These are phyloP conservation scores for Juglanconis juglandina DNA, from an alignment of 2,329 filamentous ascomycete species.

Conservation along the genomic window DNA sequence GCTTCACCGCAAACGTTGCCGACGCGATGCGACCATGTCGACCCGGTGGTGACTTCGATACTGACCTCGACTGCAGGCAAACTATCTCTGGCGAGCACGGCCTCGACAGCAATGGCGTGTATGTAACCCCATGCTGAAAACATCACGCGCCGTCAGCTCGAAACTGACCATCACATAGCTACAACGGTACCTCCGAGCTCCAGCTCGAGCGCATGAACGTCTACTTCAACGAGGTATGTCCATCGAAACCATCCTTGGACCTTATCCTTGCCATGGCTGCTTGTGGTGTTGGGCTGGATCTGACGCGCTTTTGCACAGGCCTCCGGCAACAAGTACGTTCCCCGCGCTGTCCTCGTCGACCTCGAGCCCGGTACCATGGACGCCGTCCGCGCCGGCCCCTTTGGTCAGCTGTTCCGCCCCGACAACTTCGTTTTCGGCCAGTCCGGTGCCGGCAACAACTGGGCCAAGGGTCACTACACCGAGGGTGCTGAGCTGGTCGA, in stretches of 20 bases:
- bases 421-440: constrained; percentile 99
- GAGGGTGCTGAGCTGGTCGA: constrained; percentile 99
- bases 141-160: not conserved
- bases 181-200: constrained; percentile 97
- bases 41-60: constrained; percentile 16
- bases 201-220: constrained; percentile 99
- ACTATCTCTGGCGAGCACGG: constrained; percentile 88
- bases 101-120: constrained; percentile 95
- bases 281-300: not conserved
- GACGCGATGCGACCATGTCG: constrained; percentile 4
- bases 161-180: constrained; percentile 50
- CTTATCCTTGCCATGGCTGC: not conserved
- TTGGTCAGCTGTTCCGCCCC: constrained; percentile 98
- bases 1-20: not conserved
- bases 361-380: constrained; percentile 99
- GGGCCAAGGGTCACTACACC: constrained; percentile 99
- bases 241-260: not conserved
- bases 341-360: constrained; percentile 98
- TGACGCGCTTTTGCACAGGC: constrained; percentile 53
- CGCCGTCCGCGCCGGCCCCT: constrained; percentile 94
- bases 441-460: constrained; percentile 99
- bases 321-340: constrained; percentile 97
- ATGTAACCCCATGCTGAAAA: constrained; percentile 41
- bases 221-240: constrained; percentile 78
- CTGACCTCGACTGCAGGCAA: constrained; percentile 57